phyloP scores from a whole-genome alignment of 768 basidiomycete genomes.

The Leccinum subtestaceum region DNA sequence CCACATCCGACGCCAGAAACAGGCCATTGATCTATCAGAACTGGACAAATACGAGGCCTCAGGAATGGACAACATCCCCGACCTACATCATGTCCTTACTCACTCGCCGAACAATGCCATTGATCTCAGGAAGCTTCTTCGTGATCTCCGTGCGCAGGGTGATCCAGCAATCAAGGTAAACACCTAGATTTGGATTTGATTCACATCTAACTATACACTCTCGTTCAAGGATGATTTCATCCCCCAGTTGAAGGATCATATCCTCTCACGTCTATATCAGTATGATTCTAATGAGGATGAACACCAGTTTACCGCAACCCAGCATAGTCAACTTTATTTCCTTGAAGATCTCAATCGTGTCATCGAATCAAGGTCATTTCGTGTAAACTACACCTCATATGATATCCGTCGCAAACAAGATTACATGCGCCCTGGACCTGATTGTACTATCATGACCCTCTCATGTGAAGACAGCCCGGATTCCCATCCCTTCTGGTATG shows the following conservation, averaged over 20 bases:
- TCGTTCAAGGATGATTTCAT: slow-evolving; percentile 11
- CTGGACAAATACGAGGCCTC: neutral
- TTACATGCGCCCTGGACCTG: too few relatives aligned
- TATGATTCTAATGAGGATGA: too few relatives aligned
- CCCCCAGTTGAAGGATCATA: slow-evolving; percentile 9
- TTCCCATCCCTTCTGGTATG: too few relatives aligned
- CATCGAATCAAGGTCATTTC: too few relatives aligned
- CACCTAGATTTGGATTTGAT: too few relatives aligned
- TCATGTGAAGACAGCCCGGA: too few relatives aligned
- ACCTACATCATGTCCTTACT: neutral
- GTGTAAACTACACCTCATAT: too few relatives aligned
- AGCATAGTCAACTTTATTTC: too few relatives aligned
- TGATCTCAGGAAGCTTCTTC: neutral
- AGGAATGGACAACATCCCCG: neutral
- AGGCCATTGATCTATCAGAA: slow-evolving; percentile 7
- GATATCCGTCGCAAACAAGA: too few relatives aligned
- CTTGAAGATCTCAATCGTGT: neutral
- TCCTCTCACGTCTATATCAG: slow-evolving; percentile 13
- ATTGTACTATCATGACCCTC: too few relatives aligned
- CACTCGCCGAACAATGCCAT: neutral
- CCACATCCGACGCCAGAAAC: neutral
- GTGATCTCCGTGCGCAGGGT: neutral
- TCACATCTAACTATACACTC: neutral
- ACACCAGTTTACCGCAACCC: too few relatives aligned
- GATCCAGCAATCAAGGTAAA: neutral